Evolutionary conservation across 176 grass and related monocot genomes (phyloP).

Genomic region (Juncus effusus): DNA sequence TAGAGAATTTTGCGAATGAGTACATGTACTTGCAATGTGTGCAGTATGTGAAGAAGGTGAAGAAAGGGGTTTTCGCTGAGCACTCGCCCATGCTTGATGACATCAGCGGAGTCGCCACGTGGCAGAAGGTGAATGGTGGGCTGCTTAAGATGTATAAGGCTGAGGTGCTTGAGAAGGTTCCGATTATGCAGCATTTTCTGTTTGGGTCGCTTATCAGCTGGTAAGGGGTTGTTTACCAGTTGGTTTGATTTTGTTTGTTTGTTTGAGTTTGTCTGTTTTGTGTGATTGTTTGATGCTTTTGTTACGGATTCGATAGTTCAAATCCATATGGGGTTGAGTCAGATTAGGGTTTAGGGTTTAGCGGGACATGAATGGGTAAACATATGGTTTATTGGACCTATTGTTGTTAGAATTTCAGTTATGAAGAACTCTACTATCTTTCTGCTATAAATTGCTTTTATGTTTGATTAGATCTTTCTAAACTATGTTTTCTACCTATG

Average conservation of each 20-base stretch:
- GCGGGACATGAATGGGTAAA: too few relatives aligned
- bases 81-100: conserved; percentile 95
- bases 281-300: too few relatives aligned
- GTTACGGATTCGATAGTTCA: too few relatives aligned
- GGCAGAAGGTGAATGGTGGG: conserved; percentile 92
- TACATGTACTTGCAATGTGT: conserved; percentile 80
- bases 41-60: conserved; percentile 74
- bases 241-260: not conserved
- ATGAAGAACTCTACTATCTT: too few relatives aligned
- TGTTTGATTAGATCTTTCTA: too few relatives aligned
- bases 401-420: too few relatives aligned
- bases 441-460: too few relatives aligned
- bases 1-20: conserved; percentile 79
- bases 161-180: conserved; percentile 92
- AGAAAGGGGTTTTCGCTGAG: conserved; percentile 88
- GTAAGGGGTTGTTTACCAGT: conserved; percentile 38
- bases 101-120: conserved; percentile 63
- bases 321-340: too few relatives aligned
- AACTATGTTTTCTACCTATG: too few relatives aligned
- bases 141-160: conserved; percentile 99
- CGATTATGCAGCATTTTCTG: conserved; percentile 99
- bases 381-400: too few relatives aligned
- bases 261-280: not conserved
- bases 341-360: too few relatives aligned
- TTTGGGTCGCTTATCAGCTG: conserved; percentile 94